These are phyloP conservation scores for Lophiotrema nucula DNA, from an alignment of 495 filamentous ascomycete species.

Conservation along the genomic window DNA sequence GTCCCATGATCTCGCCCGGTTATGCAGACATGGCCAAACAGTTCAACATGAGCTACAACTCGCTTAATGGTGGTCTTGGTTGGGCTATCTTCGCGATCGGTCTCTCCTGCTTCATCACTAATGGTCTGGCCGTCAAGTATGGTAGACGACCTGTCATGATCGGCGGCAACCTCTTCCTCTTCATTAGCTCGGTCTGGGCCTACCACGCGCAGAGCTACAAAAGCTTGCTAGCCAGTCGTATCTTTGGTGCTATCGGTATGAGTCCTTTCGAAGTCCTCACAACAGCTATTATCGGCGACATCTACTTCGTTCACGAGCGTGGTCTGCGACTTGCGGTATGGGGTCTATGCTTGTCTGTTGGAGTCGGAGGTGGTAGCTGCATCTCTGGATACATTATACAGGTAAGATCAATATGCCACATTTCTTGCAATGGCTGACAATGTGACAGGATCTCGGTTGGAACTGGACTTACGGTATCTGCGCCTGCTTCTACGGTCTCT, in stretches of 20 bases:
- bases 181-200: constrained; percentile 25
- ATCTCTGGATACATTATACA: constrained; percentile 27
- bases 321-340: constrained; percentile 36
- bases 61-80: constrained; percentile 39
- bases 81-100: constrained; percentile 30
- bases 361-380: constrained; percentile 41
- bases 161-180: constrained; percentile 28
- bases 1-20: constrained; percentile 42
- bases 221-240: constrained; percentile 34
- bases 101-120: constrained; percentile 19
- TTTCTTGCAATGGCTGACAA: background rate
- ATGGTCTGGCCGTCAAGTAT: constrained; percentile 22
- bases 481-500: constrained; percentile 39
- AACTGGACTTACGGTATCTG: constrained; percentile 32
- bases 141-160: constrained; percentile 29
- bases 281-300: constrained; percentile 25
- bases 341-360: constrained; percentile 46
- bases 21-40: constrained; percentile 43
- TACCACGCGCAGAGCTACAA: constrained; percentile 31
- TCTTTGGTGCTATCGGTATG: constrained; percentile 38
- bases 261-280: constrained; percentile 24
- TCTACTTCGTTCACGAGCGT: constrained; percentile 38
- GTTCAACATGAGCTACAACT: constrained; percentile 41
- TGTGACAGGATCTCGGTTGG: constrained; percentile 24
- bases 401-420: background rate